Evolutionary conservation across 495 filamentous ascomycete genomes (phyloP).

Genomic region (Evansstolkia leycettana): DNA sequence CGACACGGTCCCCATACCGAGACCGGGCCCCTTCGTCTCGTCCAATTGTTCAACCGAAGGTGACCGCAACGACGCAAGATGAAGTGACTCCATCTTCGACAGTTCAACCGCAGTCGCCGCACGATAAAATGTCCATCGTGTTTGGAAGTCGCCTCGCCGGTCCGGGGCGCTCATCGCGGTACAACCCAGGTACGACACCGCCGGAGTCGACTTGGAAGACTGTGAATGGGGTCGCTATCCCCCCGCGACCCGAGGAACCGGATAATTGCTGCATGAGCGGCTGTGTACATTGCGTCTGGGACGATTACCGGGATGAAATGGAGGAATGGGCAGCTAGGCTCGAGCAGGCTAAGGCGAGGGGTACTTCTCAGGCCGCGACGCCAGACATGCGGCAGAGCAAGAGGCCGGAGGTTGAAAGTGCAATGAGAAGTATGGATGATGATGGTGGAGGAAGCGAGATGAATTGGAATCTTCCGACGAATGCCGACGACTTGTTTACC

Average conservation of each 20-base stretch:
- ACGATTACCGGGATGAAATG: slow-evolving; percentile 76
- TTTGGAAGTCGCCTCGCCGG: slow-evolving; percentile 69
- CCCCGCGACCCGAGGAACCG: slow-evolving; percentile 75
- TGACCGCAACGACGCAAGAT: slow-evolving; percentile 4
- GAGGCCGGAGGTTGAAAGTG: slow-evolving; percentile 24
- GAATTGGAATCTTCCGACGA: slow-evolving; percentile 41
- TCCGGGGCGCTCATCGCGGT: slow-evolving; percentile 49
- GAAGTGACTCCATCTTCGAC: slow-evolving; percentile 15
- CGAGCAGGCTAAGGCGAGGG: slow-evolving; percentile 38
- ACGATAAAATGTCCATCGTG: slow-evolving; percentile 52
- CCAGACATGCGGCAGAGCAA: slow-evolving; percentile 23
- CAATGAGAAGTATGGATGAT: slow-evolving; percentile 59
- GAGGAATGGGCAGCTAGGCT: slow-evolving; percentile 67
- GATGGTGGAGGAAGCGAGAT: slow-evolving; percentile 64
- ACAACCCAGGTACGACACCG: slow-evolving; percentile 35
- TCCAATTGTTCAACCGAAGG: slow-evolving; percentile 8
- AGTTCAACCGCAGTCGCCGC: slow-evolving; percentile 21
- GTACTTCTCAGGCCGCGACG: slow-evolving; percentile 10
- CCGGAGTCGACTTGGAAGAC: slow-evolving; percentile 35
- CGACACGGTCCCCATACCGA: slow-evolving; percentile 15
- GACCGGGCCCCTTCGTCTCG: slow-evolving; percentile 13
- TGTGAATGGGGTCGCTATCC: slow-evolving; percentile 70
- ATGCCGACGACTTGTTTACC: slow-evolving; percentile 50
- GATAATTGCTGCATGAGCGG: slow-evolving; percentile 99
- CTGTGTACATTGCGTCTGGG: slow-evolving; percentile 97